These are phyloP conservation scores for Coprinopsis marcescibilis DNA, from an alignment of 768 basidiomycete genomes.

Conservation along the genomic window DNA sequence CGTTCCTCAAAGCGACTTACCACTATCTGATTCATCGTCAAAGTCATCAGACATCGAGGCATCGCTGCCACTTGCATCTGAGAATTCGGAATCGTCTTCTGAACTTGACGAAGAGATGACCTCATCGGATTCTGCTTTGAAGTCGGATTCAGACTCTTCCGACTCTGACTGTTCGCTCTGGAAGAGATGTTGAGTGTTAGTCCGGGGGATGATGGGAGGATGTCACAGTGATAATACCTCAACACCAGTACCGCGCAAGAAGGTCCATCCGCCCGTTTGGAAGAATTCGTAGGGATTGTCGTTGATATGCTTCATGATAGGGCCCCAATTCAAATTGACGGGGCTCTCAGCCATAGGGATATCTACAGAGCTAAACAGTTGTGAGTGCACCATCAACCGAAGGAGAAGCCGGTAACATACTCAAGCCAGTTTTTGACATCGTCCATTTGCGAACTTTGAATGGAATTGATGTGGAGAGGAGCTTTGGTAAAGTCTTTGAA, in stretches of 20 bases:
- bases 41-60: slow-evolving; percentile 57
- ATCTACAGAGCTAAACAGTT: slow-evolving; percentile 77
- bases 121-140: slow-evolving; percentile 53
- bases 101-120: slow-evolving; percentile 49
- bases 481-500: slow-evolving; percentile 93
- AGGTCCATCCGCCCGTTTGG: slow-evolving; percentile 92
- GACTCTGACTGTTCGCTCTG: slow-evolving; percentile 39
- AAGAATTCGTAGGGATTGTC: slow-evolving; percentile 95
- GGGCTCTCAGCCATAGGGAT: slow-evolving; percentile 93
- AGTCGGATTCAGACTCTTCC: slow-evolving; percentile 48
- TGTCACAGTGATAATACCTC: slow-evolving; percentile 38
- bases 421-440: slow-evolving; percentile 99
- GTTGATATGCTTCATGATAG: slow-evolving; percentile 98
- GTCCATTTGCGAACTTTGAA: slow-evolving; percentile 84
- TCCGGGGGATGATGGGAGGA: no score
- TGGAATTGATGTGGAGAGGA: slow-evolving; percentile 95
- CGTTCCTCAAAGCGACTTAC: slow-evolving; percentile 28
- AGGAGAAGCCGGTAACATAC: slow-evolving; percentile 40
- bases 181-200: no score
- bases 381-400: slow-evolving; percentile 7
- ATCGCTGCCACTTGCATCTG: slow-evolving; percentile 51
- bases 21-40: slow-evolving; percentile 58
- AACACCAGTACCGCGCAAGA: slow-evolving; percentile 70
- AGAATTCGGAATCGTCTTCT: slow-evolving; percentile 61
- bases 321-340: slow-evolving; percentile 96